phyloP scores from a whole-genome alignment of 306 rosid species.

The Malus orientalis region DNA sequence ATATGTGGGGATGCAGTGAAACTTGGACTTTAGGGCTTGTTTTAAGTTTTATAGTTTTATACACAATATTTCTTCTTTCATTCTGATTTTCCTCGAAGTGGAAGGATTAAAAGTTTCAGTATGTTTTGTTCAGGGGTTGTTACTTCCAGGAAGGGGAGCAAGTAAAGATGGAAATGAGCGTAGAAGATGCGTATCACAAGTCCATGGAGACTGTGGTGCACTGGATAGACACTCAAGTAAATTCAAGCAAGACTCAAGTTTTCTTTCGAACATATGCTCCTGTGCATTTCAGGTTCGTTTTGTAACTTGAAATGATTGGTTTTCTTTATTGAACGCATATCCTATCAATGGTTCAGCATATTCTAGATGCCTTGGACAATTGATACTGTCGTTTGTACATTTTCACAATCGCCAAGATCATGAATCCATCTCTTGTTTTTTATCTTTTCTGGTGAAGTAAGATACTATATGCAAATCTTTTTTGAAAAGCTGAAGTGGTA shows the following conservation, averaged over 20 bases:
- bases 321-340: background rate
- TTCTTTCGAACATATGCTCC: conserved; percentile 82
- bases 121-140: conserved; percentile 50
- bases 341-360: background rate
- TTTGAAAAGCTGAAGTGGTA: background rate
- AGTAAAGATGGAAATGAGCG: conserved; percentile 55
- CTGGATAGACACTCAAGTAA: conserved; percentile 51
- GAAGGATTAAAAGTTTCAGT: background rate
- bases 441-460: background rate
- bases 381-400: background rate
- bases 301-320: background rate
- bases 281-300: conserved; percentile 77
- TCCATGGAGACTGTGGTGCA: conserved; percentile 51
- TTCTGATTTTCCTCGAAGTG: background rate
- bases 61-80: background rate
- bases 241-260: conserved; percentile 57
- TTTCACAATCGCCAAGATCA: background rate
- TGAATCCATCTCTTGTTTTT: background rate
- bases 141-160: conserved; percentile 74
- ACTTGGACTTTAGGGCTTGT: background rate
- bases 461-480: background rate
- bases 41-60: background rate
- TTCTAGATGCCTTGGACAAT: background rate
- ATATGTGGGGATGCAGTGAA: background rate
- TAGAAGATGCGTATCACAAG: conserved; percentile 60